A percentile compares a stretch with the other conserved stretches of the same genome.
These are phyloP conservation scores for Fusarium coffeatum DNA, from an alignment of 2,329 filamentous ascomycete species.

Conservation along the genomic window DNA sequence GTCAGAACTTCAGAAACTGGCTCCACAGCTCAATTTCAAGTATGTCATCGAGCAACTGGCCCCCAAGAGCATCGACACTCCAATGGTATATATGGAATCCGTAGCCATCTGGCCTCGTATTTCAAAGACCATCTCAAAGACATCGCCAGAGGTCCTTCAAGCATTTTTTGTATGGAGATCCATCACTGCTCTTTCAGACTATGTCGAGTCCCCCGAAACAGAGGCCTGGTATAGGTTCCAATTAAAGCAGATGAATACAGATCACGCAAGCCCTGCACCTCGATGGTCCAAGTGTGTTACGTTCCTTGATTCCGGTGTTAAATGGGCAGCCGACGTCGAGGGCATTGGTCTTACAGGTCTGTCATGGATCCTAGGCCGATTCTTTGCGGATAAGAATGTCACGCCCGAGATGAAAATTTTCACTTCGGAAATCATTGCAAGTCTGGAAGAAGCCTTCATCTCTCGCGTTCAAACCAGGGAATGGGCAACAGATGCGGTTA, in stretches of 20 bases:
- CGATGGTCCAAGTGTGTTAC: conserved; percentile 9
- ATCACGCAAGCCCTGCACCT: neutral
- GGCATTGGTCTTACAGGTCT: conserved; percentile 53
- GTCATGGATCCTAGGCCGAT: conserved; percentile 75
- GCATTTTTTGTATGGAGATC: conserved; percentile 73
- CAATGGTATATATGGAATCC: too few relatives aligned
- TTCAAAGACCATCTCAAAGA: conserved; percentile 43
- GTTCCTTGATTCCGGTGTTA: conserved; percentile 4
- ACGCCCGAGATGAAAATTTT: conserved; percentile 73
- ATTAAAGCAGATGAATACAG: conserved; percentile 67
- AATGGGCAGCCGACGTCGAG: neutral
- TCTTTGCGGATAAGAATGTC: conserved; percentile 77
- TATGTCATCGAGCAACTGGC: conserved; percentile 17
- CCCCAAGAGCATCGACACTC: neutral
- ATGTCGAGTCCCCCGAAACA: conserved; percentile 69
- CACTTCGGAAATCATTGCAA: conserved; percentile 74
- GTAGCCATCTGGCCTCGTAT: neutral
- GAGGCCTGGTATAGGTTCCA: conserved; percentile 69
- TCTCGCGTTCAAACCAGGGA: conserved; percentile 66
- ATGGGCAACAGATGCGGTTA: conserved; percentile 74
- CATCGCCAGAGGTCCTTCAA: conserved; percentile 66
- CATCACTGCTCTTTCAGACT: conserved; percentile 63
- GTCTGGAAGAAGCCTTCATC: conserved; percentile 75
- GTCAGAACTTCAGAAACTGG: neutral
- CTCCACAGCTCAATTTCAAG: conserved; percentile 16